Conservation (phyloP, 768 basidiomycete genomes). For the Boletus sp. region DNA sequence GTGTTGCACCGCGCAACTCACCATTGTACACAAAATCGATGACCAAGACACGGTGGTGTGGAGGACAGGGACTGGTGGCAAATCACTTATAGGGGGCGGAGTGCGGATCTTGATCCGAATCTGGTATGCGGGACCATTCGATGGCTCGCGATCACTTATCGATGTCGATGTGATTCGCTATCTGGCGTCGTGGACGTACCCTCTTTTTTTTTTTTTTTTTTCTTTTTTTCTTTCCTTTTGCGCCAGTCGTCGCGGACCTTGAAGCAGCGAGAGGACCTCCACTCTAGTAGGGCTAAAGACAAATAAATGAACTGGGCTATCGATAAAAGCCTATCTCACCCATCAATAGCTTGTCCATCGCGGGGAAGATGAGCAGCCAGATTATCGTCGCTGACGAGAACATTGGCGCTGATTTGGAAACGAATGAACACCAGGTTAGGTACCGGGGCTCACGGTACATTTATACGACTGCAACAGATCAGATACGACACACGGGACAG, state of each 20-base stretch:
- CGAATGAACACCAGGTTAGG: neutral
- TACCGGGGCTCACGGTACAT: neutral
- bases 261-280: neutral
- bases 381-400: constrained; percentile 7
- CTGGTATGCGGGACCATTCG: constrained; percentile 24
- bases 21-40: constrained; percentile 33
- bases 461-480: constrained; percentile 10
- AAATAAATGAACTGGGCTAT: constrained; percentile 12
- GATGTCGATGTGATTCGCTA: constrained; percentile 24
- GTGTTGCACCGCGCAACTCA: constrained; percentile 11
- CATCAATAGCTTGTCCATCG: constrained; percentile 18
- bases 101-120: constrained; percentile 77
- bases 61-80: constrained; percentile 22
- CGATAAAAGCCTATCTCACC: constrained; percentile 25
- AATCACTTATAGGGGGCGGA: constrained; percentile 49
- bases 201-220: no score
- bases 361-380: constrained; percentile 14
- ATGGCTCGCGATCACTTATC: constrained; percentile 24
- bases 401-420: constrained; percentile 1
- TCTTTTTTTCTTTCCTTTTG: no score
- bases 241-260: neutral
- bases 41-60: constrained; percentile 25
- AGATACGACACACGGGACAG: neutral
- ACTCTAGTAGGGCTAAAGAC: neutral
- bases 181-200: constrained; percentile 5